A percentile compares a stretch with the other conserved stretches of the same genome.
Evolutionary conservation across 140 eudicot species (phyloP).

Genomic region (Oenanthe javanica): DNA sequence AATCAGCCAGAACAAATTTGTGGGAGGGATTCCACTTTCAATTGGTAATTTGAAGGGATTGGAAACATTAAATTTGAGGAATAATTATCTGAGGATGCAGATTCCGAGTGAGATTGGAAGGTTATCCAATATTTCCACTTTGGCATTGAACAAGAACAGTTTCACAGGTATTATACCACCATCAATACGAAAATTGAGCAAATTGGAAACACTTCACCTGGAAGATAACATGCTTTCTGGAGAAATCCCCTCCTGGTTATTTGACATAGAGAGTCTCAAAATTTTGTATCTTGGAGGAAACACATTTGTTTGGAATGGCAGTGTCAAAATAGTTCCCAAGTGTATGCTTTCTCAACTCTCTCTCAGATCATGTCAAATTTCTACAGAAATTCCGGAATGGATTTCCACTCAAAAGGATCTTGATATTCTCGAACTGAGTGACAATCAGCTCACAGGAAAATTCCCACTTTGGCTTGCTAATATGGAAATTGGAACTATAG

Average conservation of each 20-base stretch:
- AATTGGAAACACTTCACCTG: slow-evolving; percentile 30
- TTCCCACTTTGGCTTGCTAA: slow-evolving; percentile 55
- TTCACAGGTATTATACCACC: slow-evolving; percentile 31
- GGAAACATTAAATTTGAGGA: slow-evolving; percentile 27
- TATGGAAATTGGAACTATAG: slow-evolving; percentile 36
- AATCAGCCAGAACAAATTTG: slow-evolving; percentile 27
- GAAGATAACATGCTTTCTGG: slow-evolving; percentile 41
- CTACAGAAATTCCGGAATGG: slow-evolving; percentile 45
- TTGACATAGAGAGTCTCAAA: slow-evolving; percentile 28
- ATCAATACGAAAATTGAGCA: slow-evolving; percentile 29
- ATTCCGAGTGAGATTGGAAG: slow-evolving; percentile 36
- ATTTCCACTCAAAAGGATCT: slow-evolving; percentile 34
- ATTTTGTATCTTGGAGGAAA: slow-evolving; percentile 36
- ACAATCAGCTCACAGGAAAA: slow-evolving; percentile 11
- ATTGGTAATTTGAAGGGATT: slow-evolving; percentile 22
- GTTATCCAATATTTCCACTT: slow-evolving; percentile 22
- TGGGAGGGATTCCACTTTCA: neutral
- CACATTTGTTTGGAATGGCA: slow-evolving; percentile 35
- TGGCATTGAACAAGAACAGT: slow-evolving; percentile 39
- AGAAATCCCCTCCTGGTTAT: slow-evolving; percentile 44
- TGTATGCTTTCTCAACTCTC: slow-evolving; percentile 38
- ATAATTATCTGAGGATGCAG: slow-evolving; percentile 25
- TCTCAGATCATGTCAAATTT: slow-evolving; percentile 26
- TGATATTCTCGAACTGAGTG: slow-evolving; percentile 34
- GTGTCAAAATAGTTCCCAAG: slow-evolving; percentile 34